phyloP scores from a whole-genome alignment of 2,329 filamentous ascomycete species.

The Ophiostoma piceae region DNA sequence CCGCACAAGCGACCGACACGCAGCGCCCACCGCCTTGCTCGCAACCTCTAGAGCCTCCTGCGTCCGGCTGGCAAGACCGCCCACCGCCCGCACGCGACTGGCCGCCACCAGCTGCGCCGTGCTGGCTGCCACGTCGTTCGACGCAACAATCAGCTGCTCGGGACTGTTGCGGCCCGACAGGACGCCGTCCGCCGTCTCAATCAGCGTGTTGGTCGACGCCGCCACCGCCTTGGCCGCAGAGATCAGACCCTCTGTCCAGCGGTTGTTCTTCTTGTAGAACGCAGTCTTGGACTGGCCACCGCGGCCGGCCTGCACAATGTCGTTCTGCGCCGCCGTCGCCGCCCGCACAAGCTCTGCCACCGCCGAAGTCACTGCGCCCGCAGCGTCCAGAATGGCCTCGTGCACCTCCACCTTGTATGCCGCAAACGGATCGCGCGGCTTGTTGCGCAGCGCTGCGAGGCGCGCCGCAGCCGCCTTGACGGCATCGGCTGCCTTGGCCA shows the following conservation, averaged over 20 bases:
- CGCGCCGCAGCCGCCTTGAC: conserved; percentile 89
- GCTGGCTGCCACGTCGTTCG: conserved; percentile 91
- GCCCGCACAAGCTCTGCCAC: conserved; percentile 94
- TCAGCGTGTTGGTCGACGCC: conserved; percentile 86
- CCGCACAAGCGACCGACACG: conserved; percentile 79
- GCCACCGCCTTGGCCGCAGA: conserved; percentile 96
- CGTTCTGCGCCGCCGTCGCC: conserved; percentile 84
- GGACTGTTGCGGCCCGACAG: conserved; percentile 86
- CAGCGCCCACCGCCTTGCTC: conserved; percentile 84
- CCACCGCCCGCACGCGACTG: conserved; percentile 78
- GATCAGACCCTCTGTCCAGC: conserved; percentile 97
- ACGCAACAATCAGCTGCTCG: conserved; percentile 95
- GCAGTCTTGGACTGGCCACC: conserved; percentile 82
- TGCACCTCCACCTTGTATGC: conserved; percentile 96
- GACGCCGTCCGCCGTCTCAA: conserved; percentile 96
- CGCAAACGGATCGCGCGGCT: conserved; percentile 90
- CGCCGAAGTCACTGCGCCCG: conserved; percentile 86
- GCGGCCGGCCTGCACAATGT: conserved; percentile 90
- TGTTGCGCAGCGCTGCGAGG: conserved; percentile 87
- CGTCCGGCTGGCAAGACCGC: conserved; percentile 90
- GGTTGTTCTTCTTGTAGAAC: conserved; percentile 99
- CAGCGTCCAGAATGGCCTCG: conserved; percentile 89
- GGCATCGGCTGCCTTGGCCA: conserved; percentile 89
- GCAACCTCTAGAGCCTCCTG: conserved; percentile 88
- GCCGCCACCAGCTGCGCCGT: conserved; percentile 96